phyloP scores from a whole-genome alignment of 495 filamentous ascomycete species.

The Amphirosellinia nigrospora region DNA sequence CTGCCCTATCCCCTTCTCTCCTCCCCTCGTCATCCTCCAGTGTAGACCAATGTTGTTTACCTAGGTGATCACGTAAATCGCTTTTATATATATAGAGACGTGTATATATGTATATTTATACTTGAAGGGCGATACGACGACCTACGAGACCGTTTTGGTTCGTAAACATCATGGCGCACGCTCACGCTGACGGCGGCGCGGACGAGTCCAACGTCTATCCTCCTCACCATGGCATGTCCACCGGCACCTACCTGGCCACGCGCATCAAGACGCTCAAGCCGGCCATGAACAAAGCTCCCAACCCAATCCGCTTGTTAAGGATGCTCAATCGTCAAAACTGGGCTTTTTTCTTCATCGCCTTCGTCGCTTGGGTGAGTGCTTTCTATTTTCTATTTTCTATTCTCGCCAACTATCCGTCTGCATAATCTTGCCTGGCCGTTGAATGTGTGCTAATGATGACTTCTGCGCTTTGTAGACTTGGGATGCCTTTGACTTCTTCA shows the following conservation, averaged over 20 bases:
- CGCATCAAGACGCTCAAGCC: conserved; percentile 76
- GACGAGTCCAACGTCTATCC: conserved; percentile 36
- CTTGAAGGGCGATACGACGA: not conserved
- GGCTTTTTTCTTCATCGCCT: conserved; percentile 81
- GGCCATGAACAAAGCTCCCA: conserved; percentile 77
- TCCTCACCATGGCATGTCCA: conserved; percentile 58
- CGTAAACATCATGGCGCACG: conserved; percentile 15
- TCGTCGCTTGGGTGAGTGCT: conserved; percentile 71
- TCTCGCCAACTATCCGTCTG: not conserved
- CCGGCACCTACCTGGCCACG: conserved; percentile 68
- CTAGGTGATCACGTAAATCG: not conserved
- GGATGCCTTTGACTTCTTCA: conserved; percentile 94
- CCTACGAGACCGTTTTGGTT: not conserved
- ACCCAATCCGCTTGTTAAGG: conserved; percentile 74
- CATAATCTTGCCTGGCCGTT: not conserved
- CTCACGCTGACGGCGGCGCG: not conserved
- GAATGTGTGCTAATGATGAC: not conserved
- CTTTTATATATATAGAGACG: no score
- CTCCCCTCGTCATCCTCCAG: not conserved
- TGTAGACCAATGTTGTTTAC: not conserved
- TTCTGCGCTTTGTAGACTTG: conserved; percentile 59
- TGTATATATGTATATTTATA: no score
- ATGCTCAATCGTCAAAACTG: conserved; percentile 78
- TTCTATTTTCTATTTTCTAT: no score
- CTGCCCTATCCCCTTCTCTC: no score